A percentile compares a stretch with the other conserved stretches of the same genome.
Conservation (phyloP, 805 yeast genomes). For the Yamadazyma laniorum region DNA sequence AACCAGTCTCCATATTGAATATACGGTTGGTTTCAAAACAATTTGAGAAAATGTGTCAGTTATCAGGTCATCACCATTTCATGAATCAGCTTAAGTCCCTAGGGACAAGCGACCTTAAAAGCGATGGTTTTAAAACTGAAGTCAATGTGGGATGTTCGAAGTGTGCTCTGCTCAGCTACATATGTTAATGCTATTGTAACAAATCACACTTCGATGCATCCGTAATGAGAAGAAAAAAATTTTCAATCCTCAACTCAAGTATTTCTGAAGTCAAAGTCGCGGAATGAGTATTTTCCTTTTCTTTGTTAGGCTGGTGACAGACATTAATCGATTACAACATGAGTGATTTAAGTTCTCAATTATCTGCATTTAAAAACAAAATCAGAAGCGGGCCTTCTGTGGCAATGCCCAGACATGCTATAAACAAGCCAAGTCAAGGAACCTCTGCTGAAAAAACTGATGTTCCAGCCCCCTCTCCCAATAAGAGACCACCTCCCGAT, state of each 20-base stretch:
- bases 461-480: slow-evolving; percentile 7
- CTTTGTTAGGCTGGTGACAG: background rate
- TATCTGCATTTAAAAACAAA: slow-evolving; percentile 45
- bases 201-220: slow-evolving; percentile 9
- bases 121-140: slow-evolving; percentile 97
- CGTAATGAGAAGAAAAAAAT: slow-evolving; percentile 4
- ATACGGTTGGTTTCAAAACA: too few relatives aligned
- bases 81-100: slow-evolving; percentile 65
- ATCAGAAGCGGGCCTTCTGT: slow-evolving; percentile 46
- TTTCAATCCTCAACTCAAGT: slow-evolving; percentile 2
- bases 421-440: slow-evolving; percentile 17
- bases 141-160: slow-evolving; percentile 20
- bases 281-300: background rate
- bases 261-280: background rate
- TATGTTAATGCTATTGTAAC: slow-evolving; percentile 11
- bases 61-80: slow-evolving; percentile 96
- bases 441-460: slow-evolving; percentile 6
- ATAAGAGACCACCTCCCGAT: slow-evolving; percentile 18
- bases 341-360: slow-evolving; percentile 43
- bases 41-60: slow-evolving; percentile 64
- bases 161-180: slow-evolving; percentile 13
- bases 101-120: slow-evolving; percentile 80
- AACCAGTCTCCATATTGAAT: background rate
- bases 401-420: slow-evolving; percentile 27
- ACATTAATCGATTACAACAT: too few relatives aligned